Conservation (phyloP, 352 stramenopile species). For the Thraustochytrium striatum region DNA sequence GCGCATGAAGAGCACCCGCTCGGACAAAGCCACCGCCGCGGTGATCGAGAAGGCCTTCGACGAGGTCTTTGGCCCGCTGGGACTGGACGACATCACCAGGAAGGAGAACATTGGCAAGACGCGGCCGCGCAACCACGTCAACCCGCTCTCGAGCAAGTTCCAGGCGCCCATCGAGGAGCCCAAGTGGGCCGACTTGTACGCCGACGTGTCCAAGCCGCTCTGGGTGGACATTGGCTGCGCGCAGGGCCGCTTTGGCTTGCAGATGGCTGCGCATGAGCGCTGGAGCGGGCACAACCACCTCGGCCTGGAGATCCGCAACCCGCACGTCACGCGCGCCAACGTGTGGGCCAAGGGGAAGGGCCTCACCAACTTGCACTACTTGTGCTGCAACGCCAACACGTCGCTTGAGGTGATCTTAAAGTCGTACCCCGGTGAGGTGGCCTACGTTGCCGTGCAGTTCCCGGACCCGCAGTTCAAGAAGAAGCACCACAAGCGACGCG, state of each 20-base stretch:
- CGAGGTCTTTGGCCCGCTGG: slow-evolving; percentile 26
- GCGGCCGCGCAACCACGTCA: slow-evolving; percentile 39
- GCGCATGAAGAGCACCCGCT: slow-evolving; percentile 5
- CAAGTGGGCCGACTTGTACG: slow-evolving; percentile 44
- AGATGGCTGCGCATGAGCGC: slow-evolving; percentile 42
- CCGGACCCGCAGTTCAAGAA: slow-evolving; percentile 58
- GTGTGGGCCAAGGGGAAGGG: slow-evolving; percentile 20
- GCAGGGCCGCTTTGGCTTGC: slow-evolving; percentile 50
- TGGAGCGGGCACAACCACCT: slow-evolving; percentile 52
- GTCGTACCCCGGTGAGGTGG: slow-evolving; percentile 16
- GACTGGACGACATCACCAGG: slow-evolving; percentile 5
- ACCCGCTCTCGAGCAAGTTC: slow-evolving; percentile 45
- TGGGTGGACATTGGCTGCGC: slow-evolving; percentile 55
- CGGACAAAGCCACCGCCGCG: neutral
- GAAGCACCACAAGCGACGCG: slow-evolving; percentile 56
- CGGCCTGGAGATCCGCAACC: slow-evolving; percentile 53
- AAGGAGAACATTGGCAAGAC: slow-evolving; percentile 1
- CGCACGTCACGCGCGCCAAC: slow-evolving; percentile 52
- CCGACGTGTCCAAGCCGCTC: slow-evolving; percentile 32
- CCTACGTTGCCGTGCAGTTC: slow-evolving; percentile 54
- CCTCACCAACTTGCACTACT: slow-evolving; percentile 52
- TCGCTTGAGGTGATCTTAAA: slow-evolving; percentile 46
- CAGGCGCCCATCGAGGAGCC: slow-evolving; percentile 3
- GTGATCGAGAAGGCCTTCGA: slow-evolving; percentile 30
- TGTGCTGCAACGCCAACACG: slow-evolving; percentile 54